Conservation (phyloP, 768 basidiomycete genomes). For the Leccinum rimulosum region DNA sequence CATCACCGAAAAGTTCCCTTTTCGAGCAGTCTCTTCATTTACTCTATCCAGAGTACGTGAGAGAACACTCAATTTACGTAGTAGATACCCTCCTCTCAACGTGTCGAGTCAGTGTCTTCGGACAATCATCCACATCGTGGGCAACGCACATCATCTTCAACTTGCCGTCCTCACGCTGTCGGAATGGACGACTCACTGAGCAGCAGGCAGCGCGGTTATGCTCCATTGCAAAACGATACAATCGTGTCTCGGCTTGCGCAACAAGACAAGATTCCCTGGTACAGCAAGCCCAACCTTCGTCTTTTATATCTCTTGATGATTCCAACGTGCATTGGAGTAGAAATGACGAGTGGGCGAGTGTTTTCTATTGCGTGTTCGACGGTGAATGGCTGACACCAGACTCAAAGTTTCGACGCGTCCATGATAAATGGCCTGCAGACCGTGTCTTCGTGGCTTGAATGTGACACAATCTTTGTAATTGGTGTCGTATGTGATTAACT, state of each 20-base stretch:
- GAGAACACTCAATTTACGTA: not conserved
- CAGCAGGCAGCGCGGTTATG: not conserved
- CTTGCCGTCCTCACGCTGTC: not conserved
- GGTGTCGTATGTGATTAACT: not conserved
- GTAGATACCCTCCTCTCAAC: not conserved
- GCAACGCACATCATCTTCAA: not conserved
- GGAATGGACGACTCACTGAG: not conserved
- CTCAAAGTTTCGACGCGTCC: slow-evolving; percentile 25
- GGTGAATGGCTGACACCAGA: not conserved
- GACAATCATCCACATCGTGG: not conserved
- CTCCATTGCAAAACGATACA: not conserved
- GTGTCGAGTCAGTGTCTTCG: not conserved
- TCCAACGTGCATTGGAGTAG: not conserved
- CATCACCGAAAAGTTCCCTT: not conserved
- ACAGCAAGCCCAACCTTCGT: not conserved
- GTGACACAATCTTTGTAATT: not conserved
- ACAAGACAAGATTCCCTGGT: not conserved
- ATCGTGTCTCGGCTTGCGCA: not conserved
- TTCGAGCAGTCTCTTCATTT: not conserved
- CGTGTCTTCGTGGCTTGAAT: not conserved
- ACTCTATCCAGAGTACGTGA: not conserved
- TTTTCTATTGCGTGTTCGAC: not conserved
- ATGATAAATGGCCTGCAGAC: slow-evolving; percentile 1
- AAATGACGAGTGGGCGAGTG: not conserved
- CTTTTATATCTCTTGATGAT: not conserved